Conservation (phyloP, 805 yeast genomes). For the Saccharomycopsis sp. region DNA sequence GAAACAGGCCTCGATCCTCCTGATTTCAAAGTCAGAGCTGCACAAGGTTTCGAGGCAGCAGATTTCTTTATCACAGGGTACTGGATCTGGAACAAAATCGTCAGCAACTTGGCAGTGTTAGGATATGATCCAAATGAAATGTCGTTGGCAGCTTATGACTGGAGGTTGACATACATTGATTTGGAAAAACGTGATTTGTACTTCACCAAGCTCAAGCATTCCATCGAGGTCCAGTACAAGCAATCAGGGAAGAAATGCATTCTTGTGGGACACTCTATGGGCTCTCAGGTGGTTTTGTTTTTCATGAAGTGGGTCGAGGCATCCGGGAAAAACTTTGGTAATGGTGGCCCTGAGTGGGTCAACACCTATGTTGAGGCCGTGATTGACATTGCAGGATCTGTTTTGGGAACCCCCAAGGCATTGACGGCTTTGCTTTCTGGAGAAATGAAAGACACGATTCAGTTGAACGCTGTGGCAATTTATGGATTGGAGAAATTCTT, state of each 20-base stretch:
- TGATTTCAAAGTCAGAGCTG: constrained; percentile 70
- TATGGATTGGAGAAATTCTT: constrained; percentile 92
- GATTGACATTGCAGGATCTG: constrained; percentile 84
- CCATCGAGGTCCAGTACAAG: constrained; percentile 53
- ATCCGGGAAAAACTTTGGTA: constrained; percentile 66
- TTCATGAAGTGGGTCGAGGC: constrained; percentile 98
- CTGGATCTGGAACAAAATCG: constrained; percentile 96
- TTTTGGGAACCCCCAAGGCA: constrained; percentile 90
- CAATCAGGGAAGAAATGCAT: constrained; percentile 53
- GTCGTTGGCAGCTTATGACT: constrained; percentile 89
- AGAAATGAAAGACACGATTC: constrained; percentile 97
- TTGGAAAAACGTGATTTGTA: constrained; percentile 81
- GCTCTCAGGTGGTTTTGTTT: constrained; percentile 79
- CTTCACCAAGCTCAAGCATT: constrained; percentile 64
- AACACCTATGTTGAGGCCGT: constrained; percentile 72
- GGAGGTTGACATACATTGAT: constrained; percentile 89
- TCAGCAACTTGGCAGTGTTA: constrained; percentile 89
- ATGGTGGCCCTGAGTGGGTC: constrained; percentile 89
- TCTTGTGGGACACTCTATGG: constrained; percentile 94
- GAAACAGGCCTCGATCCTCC: constrained; percentile 92
- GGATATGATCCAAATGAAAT: constrained; percentile 90
- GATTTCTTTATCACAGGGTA: constrained; percentile 96
- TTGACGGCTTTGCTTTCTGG: constrained; percentile 90
- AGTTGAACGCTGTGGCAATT: constrained; percentile 83
- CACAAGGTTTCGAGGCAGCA: constrained; percentile 94